phyloP scores from a whole-genome alignment of 73 alveolate genomes.

The Loxodes magnus region DNA sequence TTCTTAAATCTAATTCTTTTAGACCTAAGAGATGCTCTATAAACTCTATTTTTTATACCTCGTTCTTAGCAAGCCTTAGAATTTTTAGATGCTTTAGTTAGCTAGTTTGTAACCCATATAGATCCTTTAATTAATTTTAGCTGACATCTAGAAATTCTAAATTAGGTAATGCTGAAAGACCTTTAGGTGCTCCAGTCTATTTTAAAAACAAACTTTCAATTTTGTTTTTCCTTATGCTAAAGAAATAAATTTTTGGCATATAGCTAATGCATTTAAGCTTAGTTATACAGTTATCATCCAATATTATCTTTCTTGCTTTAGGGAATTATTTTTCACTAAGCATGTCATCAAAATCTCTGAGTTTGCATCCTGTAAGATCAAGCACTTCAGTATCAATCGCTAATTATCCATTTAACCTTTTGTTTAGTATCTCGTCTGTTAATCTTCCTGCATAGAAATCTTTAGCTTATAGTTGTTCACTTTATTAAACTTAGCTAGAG shows the following conservation, averaged over 20 bases:
- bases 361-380: constrained; percentile 29
- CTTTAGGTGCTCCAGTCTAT: constrained; percentile 38
- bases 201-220: constrained; percentile 32
- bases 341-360: constrained; percentile 46
- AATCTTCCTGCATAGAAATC: constrained; percentile 48
- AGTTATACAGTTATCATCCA: constrained; percentile 16
- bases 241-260: constrained; percentile 23
- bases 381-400: constrained; percentile 23
- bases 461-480: constrained; percentile 30
- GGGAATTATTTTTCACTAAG: constrained; percentile 29
- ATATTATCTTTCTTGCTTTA: constrained; percentile 28
- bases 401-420: constrained; percentile 14
- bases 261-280: constrained; percentile 38
- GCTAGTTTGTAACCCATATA: constrained; percentile 30
- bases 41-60: constrained; percentile 24
- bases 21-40: constrained; percentile 22
- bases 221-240: constrained; percentile 15
- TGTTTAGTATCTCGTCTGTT: constrained; percentile 43
- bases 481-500: constrained; percentile 19
- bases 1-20: constrained; percentile 31
- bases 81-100: constrained; percentile 32
- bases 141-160: constrained; percentile 36
- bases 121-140: constrained; percentile 25
- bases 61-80: constrained; percentile 29
- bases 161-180: neutral